Conservation (phyloP, 1,139 yeast species). For the Tardiomyces blankii region DNA sequence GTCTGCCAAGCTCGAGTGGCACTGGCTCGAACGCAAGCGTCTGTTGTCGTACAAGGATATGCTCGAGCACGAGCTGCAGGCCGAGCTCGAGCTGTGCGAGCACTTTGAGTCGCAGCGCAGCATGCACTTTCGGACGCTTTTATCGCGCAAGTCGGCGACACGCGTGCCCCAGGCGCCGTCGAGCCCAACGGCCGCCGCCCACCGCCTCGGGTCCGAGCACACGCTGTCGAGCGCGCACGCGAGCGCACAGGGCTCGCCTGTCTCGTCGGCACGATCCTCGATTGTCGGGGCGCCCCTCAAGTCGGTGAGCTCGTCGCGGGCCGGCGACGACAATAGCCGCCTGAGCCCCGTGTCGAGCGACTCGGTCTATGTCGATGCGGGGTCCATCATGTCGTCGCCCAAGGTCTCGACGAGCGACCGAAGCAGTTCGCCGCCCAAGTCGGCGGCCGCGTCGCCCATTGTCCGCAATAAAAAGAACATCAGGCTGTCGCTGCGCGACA, state of each 20-base stretch:
- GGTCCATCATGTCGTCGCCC: neutral
- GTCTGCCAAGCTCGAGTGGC: constrained; percentile 42
- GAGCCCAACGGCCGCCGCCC: neutral
- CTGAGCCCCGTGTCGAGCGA: neutral
- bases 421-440: neutral
- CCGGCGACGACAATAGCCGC: neutral
- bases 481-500: constrained; percentile 5
- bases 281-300: neutral
- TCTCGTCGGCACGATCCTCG: neutral
- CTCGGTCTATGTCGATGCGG: neutral
- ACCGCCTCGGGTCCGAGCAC: neutral
- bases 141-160: neutral
- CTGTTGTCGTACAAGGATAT: constrained; percentile 32
- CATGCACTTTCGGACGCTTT: neutral
- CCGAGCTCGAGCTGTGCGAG: constrained; percentile 2
- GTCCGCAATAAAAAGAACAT: neutral
- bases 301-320: neutral
- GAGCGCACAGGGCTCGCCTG: neutral
- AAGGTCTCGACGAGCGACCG: neutral
- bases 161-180: neutral
- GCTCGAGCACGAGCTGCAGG: constrained; percentile 24
- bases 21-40: constrained; percentile 40
- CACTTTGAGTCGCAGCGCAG: neutral
- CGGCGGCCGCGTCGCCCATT: neutral
- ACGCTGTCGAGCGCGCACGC: neutral